Evolutionary conservation across 768 basidiomycete genomes (phyloP).

Genomic region (Suillus bovinus): DNA sequence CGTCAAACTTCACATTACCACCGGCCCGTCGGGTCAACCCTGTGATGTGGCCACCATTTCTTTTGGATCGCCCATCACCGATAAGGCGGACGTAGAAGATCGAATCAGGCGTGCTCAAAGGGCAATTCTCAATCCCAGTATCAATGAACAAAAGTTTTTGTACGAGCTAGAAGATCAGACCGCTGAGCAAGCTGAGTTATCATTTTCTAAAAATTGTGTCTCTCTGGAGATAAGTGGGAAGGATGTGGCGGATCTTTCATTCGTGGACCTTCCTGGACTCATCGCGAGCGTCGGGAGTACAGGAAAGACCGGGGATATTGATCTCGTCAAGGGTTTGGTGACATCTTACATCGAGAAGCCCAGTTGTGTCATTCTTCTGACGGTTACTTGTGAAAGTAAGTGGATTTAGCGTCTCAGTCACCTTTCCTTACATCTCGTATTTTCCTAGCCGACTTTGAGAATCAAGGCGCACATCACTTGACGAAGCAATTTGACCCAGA

Average conservation of each 20-base stretch:
- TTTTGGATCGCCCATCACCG: constrained; percentile 51
- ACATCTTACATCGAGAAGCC: constrained; percentile 60
- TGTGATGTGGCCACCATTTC: constrained; percentile 38
- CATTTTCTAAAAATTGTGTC: constrained; percentile 59
- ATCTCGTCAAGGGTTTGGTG: constrained; percentile 59
- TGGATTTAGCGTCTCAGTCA: neutral
- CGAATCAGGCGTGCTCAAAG: constrained; percentile 64
- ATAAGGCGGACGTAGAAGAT: constrained; percentile 59
- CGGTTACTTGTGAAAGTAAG: constrained; percentile 49
- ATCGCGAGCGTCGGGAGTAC: constrained; percentile 54
- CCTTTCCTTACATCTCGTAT: constrained; percentile 25
- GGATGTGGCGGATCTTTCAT: constrained; percentile 62
- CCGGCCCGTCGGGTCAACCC: constrained; percentile 38
- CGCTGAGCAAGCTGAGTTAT: constrained; percentile 20
- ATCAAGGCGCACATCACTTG: constrained; percentile 71
- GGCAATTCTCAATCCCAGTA: constrained; percentile 62
- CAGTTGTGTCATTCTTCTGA: constrained; percentile 69
- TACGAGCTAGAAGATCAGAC: neutral
- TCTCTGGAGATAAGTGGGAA: constrained; percentile 59
- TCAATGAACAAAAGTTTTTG: constrained; percentile 18
- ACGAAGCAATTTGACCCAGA: constrained; percentile 60
- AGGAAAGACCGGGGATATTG: constrained; percentile 57
- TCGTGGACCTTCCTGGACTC: constrained; percentile 64
- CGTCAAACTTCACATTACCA: constrained; percentile 48
- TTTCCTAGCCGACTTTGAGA: constrained; percentile 74